Conservation (phyloP, 345 rosid genomes). For the Draba incana region DNA sequence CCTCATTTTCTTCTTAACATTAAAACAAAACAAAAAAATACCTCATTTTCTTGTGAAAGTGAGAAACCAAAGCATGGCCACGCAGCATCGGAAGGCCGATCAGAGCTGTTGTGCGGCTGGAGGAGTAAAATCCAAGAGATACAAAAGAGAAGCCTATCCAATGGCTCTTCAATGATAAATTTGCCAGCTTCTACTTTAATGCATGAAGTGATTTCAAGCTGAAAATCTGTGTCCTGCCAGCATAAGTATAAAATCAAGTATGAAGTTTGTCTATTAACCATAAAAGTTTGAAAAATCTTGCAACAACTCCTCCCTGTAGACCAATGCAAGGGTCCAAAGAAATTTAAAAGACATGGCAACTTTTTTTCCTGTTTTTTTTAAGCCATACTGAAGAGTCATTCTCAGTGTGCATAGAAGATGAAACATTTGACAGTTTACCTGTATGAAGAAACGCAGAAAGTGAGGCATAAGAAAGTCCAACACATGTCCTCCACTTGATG, state of each 20-base stretch:
- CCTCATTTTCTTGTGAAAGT: constrained; percentile 88
- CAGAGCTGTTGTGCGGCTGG: constrained; percentile 55
- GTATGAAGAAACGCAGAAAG: constrained; percentile 64
- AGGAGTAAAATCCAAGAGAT: constrained; percentile 74
- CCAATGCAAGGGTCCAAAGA: neutral
- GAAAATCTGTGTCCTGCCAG: constrained; percentile 61
- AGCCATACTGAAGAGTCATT: constrained; percentile 19
- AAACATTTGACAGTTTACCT: constrained; percentile 52
- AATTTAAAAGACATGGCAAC: constrained; percentile 2
- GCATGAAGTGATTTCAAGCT: constrained; percentile 56
- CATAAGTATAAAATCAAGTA: constrained; percentile 21
- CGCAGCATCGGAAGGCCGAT: constrained; percentile 46
- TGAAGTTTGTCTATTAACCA: constrained; percentile 15
- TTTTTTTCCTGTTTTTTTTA: neutral
- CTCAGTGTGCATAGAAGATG: constrained; percentile 25
- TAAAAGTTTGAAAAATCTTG: neutral
- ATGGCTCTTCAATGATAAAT: constrained; percentile 64
- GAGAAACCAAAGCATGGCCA: constrained; percentile 81
- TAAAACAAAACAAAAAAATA: constrained; percentile 18
- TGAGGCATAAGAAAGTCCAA: constrained; percentile 84
- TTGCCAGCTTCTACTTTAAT: constrained; percentile 57
- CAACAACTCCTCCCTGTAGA: constrained; percentile 1
- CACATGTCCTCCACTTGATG: constrained; percentile 56
- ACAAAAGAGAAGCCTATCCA: constrained; percentile 75
- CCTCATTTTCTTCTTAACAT: constrained; percentile 61